Percentiles rank a stretch among this genome's conserved stretches.
phyloP scores from a whole-genome alignment of 2,329 filamentous ascomycete species.

The Aspergillus caelatus region DNA sequence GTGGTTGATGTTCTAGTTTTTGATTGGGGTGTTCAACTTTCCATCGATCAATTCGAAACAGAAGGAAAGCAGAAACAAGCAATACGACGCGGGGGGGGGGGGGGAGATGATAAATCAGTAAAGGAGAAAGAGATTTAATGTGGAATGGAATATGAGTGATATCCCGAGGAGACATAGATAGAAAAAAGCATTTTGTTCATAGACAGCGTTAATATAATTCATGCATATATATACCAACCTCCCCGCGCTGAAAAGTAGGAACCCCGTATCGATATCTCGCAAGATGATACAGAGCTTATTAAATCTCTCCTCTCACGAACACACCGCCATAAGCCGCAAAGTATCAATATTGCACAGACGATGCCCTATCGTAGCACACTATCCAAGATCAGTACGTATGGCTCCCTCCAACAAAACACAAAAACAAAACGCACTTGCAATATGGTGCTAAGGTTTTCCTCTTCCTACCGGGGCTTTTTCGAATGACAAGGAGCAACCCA shows the following conservation, averaged over 20 bases:
- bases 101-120: background rate
- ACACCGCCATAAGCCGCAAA: background rate
- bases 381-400: background rate
- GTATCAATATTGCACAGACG: background rate
- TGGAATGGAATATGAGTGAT: background rate
- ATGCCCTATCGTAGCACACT: background rate
- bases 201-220: background rate
- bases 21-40: background rate
- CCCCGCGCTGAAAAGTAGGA: too few species aligned
- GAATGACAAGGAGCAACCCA: background rate
- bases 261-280: too few species aligned
- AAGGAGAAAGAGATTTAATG: background rate
- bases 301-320: too few species aligned
- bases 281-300: too few species aligned
- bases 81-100: too few species aligned
- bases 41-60: background rate
- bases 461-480: background rate
- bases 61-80: background rate
- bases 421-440: too few species aligned
- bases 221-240: background rate
- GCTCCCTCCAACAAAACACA: too few species aligned
- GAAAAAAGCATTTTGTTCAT: background rate
- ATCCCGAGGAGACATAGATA: background rate
- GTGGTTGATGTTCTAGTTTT: background rate
- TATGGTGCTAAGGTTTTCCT: too few species aligned